Evolutionary conservation across 1,139 yeast genomes (phyloP).

Genomic region (Debaryomyces coudertii): DNA sequence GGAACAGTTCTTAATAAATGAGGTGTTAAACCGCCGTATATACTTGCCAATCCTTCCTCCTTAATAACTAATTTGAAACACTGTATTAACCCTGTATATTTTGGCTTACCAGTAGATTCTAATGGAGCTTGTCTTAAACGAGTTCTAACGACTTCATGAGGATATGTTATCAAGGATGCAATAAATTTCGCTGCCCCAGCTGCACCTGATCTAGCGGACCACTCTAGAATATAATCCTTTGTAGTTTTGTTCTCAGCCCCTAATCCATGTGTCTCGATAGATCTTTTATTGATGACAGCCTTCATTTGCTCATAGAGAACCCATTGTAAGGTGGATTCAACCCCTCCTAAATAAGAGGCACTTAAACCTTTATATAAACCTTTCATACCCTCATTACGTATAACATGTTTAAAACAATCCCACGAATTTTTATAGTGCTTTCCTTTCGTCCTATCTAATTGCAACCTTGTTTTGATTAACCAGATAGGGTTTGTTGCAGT

Average conservation of each 20-base stretch:
- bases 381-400: conserved; percentile 73
- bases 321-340: conserved; percentile 96
- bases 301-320: conserved; percentile 96
- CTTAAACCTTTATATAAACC: conserved; percentile 88
- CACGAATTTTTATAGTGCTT: conserved; percentile 78
- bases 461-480: conserved; percentile 93
- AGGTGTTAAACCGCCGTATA: conserved; percentile 98
- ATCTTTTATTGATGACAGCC: conserved; percentile 60
- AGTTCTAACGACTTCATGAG: conserved; percentile 97
- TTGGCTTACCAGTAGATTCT: conserved; percentile 71
- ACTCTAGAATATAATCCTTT: conserved; percentile 72
- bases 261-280: conserved; percentile 46
- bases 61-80: conserved; percentile 80
- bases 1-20: conserved; percentile 97
- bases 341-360: conserved; percentile 93
- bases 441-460: conserved; percentile 72
- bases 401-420: conserved; percentile 77
- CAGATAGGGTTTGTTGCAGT: conserved; percentile 99
- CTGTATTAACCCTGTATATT: conserved; percentile 87
- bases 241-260: conserved; percentile 51
- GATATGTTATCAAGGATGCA: conserved; percentile 92
- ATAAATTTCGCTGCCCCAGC: conserved; percentile 96
- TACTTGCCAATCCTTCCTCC: conserved; percentile 89
- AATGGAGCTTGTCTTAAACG: conserved; percentile 92
- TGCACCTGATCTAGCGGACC: conserved; percentile 97